Conservation (phyloP, 2,329 filamentous ascomycete species). For the Microdochium trichocladiopsis region DNA sequence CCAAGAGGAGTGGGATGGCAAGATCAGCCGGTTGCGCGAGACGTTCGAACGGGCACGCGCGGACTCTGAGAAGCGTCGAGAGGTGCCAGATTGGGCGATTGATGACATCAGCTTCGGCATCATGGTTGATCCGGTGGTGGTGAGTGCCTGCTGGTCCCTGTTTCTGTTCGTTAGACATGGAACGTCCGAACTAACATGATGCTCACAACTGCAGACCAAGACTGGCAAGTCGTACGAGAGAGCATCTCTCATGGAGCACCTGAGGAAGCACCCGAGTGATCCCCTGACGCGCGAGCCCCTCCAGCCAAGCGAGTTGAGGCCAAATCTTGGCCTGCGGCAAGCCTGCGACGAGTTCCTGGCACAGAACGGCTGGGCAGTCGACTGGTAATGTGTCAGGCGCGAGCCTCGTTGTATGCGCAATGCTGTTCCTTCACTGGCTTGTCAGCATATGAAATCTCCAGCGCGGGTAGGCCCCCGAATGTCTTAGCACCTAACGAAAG, state of each 20-base stretch:
- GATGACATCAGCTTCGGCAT: slow-evolving; percentile 71
- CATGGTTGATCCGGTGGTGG: slow-evolving; percentile 63
- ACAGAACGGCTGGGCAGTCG: slow-evolving; percentile 85
- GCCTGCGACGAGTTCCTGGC: slow-evolving; percentile 82
- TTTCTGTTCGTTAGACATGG: neutral
- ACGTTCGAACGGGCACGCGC: slow-evolving; percentile 46
- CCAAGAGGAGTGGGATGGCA: slow-evolving; percentile 36
- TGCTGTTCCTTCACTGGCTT: too few relatives aligned
- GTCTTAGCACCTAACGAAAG: too few relatives aligned
- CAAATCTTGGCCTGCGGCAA: slow-evolving; percentile 74
- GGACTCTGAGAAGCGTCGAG: slow-evolving; percentile 37
- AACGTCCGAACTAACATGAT: neutral
- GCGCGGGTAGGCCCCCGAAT: too few relatives aligned
- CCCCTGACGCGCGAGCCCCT: slow-evolving; percentile 78
- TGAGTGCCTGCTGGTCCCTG: slow-evolving; percentile 20
- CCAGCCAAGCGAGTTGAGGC: slow-evolving; percentile 60
- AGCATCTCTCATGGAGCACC: slow-evolving; percentile 75
- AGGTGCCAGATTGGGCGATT: slow-evolving; percentile 69
- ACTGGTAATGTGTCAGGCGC: slow-evolving; percentile 69
- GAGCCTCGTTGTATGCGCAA: too few relatives aligned
- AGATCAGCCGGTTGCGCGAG: slow-evolving; percentile 32
- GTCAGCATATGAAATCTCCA: too few relatives aligned
- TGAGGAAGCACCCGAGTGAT: slow-evolving; percentile 68
- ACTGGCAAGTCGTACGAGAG: slow-evolving; percentile 89
- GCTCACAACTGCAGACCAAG: slow-evolving; percentile 48